phyloP scores from a whole-genome alignment of 129 eudicot species.

The Deinandra increscens region DNA sequence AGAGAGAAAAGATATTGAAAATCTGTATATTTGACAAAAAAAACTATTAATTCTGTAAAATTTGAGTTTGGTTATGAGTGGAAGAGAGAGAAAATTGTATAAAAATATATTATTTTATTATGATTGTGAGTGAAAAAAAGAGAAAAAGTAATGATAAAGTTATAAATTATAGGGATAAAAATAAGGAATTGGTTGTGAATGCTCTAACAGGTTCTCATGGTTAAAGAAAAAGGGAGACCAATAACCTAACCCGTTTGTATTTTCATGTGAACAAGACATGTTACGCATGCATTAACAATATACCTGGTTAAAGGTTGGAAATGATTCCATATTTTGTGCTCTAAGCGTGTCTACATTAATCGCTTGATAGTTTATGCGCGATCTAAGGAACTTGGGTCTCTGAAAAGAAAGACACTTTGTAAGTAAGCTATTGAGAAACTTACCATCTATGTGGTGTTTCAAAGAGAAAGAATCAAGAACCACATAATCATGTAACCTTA shows the following conservation, averaged over 20 bases:
- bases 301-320: slow-evolving; percentile 75
- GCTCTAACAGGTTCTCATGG: no score
- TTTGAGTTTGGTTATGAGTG: no score
- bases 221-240: no score
- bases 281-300: not conserved
- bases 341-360: slow-evolving; percentile 64
- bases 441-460: not conserved
- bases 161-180: no score
- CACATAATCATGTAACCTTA: slow-evolving; percentile 38
- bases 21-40: no score
- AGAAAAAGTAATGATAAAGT: no score
- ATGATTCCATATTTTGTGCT: slow-evolving; percentile 75
- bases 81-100: no score
- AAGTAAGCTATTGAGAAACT: not conserved
- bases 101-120: no score
- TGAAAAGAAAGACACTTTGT: slow-evolving; percentile 25
- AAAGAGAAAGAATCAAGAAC: not conserved
- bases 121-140: no score
- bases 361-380: slow-evolving; percentile 62
- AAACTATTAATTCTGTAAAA: no score
- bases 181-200: no score
- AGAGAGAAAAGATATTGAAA: no score
- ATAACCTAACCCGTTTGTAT: not conserved
- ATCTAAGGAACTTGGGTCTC: slow-evolving; percentile 64
- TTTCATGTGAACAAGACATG: not conserved